Percentiles rank a stretch among this genome's conserved stretches.
Conservation (phyloP, 1,284 basidiomycete genomes). For the Anthracocystis setariae region DNA sequence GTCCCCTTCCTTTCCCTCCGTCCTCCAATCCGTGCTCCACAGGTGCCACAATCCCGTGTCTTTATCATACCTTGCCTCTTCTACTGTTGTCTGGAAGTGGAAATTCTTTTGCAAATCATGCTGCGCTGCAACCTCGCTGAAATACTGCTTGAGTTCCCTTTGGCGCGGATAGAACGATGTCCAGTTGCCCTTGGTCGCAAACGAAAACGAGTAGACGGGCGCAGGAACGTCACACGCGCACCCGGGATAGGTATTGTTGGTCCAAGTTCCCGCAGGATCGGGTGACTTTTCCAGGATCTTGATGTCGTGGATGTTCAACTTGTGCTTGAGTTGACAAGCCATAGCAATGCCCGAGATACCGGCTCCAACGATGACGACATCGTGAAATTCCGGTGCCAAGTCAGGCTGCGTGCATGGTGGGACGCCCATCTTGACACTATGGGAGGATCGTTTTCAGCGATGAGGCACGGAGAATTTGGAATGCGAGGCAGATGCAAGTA, state of each 20-base stretch:
- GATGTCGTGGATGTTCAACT: conserved; percentile 53
- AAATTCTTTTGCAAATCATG: conserved; percentile 53
- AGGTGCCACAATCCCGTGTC: conserved; percentile 63
- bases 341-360: conserved; percentile 62
- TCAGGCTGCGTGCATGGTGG: conserved; percentile 29
- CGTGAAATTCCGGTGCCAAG: conserved; percentile 57
- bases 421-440: conserved; percentile 10
- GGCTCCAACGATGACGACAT: conserved; percentile 61
- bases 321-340: conserved; percentile 59
- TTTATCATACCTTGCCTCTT: conserved; percentile 56
- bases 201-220: conserved; percentile 65
- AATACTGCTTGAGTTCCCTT: conserved; percentile 58
- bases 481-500: no score
- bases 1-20: conserved; percentile 2
- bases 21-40: conserved; percentile 39
- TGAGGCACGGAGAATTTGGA: no score
- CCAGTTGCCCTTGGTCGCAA: conserved; percentile 64
- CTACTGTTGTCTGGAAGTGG: conserved; percentile 55
- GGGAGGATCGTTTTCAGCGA: not conserved
- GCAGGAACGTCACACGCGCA: conserved; percentile 64
- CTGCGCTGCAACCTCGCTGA: conserved; percentile 53
- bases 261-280: conserved; percentile 57
- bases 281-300: conserved; percentile 49
- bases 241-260: conserved; percentile 60
- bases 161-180: conserved; percentile 56